phyloP scores from a whole-genome alignment of 108 stramenopile genomes.

The Skeletonema potamos region DNA sequence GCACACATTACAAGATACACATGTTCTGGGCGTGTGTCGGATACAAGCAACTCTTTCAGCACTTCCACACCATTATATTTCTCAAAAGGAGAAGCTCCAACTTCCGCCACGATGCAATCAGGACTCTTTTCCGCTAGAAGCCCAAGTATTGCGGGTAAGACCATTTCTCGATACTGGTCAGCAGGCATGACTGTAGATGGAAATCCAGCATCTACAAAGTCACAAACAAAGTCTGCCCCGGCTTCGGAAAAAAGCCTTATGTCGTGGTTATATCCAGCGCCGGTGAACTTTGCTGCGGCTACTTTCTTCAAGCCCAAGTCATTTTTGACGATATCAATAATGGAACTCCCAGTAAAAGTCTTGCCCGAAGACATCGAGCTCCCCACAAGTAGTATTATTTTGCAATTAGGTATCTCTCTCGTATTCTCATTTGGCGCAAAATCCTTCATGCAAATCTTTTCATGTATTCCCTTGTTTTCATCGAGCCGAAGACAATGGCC shows the following conservation, averaged over 20 bases:
- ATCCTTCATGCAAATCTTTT: conserved; percentile 11
- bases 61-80: background rate
- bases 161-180: background rate
- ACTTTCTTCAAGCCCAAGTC: conserved; percentile 7
- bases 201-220: conserved; percentile 5
- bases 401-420: background rate
- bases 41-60: conserved; percentile 1
- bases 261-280: conserved; percentile 2
- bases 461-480: no score
- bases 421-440: background rate
- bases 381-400: conserved; percentile 2
- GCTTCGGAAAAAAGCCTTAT: background rate
- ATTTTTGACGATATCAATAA: conserved; percentile 3
- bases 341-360: conserved; percentile 1
- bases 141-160: background rate
- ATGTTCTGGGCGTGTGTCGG: background rate
- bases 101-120: conserved; percentile 3
- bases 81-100: conserved; percentile 10
- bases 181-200: conserved; percentile 3
- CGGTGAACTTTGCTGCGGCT: conserved; percentile 3
- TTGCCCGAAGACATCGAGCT: conserved; percentile 8
- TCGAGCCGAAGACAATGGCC: conserved; percentile 1
- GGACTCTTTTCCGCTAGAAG: background rate
- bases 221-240: conserved; percentile 4
- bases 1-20: conserved; percentile 3